Percentiles rank a stretch among this genome's conserved stretches.
Conservation (phyloP, 1,284 basidiomycete genomes). For the Blastosporella zonata region DNA sequence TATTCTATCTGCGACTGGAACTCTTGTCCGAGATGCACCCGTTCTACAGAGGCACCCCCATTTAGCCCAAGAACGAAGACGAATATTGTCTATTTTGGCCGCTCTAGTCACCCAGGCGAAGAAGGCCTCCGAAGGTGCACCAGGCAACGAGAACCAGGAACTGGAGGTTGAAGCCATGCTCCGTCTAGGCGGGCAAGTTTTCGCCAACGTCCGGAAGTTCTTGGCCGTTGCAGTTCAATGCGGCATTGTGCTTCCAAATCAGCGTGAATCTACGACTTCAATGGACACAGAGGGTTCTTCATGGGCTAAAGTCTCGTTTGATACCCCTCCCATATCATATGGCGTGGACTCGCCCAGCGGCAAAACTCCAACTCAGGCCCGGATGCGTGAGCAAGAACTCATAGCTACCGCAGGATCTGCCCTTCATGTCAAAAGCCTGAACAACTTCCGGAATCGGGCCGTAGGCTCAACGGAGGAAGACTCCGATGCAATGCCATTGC, state of each 20-base stretch:
- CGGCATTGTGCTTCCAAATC: slow-evolving; percentile 72
- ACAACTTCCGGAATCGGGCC: slow-evolving; percentile 23
- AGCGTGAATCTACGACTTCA: slow-evolving; percentile 35
- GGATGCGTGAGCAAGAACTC: slow-evolving; percentile 19
- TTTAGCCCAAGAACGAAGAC: slow-evolving; percentile 77
- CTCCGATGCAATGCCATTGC: slow-evolving; percentile 31
- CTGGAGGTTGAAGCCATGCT: slow-evolving; percentile 72
- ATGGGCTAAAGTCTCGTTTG: slow-evolving; percentile 27
- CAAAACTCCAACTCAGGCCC: slow-evolving; percentile 33
- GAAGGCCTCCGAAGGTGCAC: slow-evolving; percentile 60
- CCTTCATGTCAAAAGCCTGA: slow-evolving; percentile 37
- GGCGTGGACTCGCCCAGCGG: slow-evolving; percentile 26
- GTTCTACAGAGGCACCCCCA: slow-evolving; percentile 65
- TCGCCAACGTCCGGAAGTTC: slow-evolving; percentile 69
- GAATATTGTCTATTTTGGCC: slow-evolving; percentile 80
- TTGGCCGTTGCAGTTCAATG: slow-evolving; percentile 75
- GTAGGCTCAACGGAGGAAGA: slow-evolving; percentile 25
- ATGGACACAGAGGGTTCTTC: slow-evolving; percentile 31
- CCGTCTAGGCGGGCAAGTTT: slow-evolving; percentile 69
- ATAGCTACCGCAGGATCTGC: slow-evolving; percentile 30
- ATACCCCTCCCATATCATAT: slow-evolving; percentile 24
- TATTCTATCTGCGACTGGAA: slow-evolving; percentile 82
- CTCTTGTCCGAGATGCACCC: slow-evolving; percentile 79
- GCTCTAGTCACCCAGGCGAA: slow-evolving; percentile 84
- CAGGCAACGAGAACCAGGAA: slow-evolving; percentile 48